These are phyloP conservation scores for Penicillium fuscoglaucum DNA, from an alignment of 2,329 filamentous ascomycete genomes.

Conservation along the genomic window DNA sequence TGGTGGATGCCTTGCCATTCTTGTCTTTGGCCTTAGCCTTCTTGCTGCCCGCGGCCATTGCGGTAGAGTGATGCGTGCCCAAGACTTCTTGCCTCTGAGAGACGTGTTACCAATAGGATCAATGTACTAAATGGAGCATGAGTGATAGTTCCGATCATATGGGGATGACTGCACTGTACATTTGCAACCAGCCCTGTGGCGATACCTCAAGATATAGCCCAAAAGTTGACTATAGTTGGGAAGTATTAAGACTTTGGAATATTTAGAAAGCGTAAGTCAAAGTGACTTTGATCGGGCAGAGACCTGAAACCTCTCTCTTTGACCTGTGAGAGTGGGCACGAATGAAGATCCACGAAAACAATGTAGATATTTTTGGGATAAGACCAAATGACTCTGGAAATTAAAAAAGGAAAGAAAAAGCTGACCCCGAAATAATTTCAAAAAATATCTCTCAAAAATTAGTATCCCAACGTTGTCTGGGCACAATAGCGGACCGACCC, in stretches of 20 bases:
- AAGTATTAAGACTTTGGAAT: slow-evolving; percentile 20
- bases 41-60: slow-evolving; percentile 34
- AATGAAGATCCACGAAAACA: slow-evolving; percentile 37
- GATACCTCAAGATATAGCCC: slow-evolving; percentile 36
- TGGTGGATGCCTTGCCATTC: slow-evolving; percentile 29
- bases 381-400: slow-evolving; percentile 21
- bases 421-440: slow-evolving; percentile 7
- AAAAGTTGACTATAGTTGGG: slow-evolving; percentile 23
- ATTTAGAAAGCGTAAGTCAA: slow-evolving; percentile 20
- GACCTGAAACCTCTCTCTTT: slow-evolving; percentile 19
- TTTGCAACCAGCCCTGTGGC: slow-evolving; percentile 32
- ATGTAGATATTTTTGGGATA: slow-evolving; percentile 29
- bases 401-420: slow-evolving; percentile 13
- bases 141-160: slow-evolving; percentile 33
- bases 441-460: slow-evolving; percentile 14
- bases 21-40: slow-evolving; percentile 33
- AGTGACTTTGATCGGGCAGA: slow-evolving; percentile 23
- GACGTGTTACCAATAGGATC: slow-evolving; percentile 39
- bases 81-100: slow-evolving; percentile 23
- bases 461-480: slow-evolving; percentile 11
- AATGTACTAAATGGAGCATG: slow-evolving; percentile 20
- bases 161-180: slow-evolving; percentile 32
- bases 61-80: slow-evolving; percentile 33
- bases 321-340: slow-evolving; percentile 30
- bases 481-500: slow-evolving; percentile 25